Base-by-base conservation (phyloP, 2,329 filamentous ascomycete species). In the Penicillium brevicompactum region DNA sequence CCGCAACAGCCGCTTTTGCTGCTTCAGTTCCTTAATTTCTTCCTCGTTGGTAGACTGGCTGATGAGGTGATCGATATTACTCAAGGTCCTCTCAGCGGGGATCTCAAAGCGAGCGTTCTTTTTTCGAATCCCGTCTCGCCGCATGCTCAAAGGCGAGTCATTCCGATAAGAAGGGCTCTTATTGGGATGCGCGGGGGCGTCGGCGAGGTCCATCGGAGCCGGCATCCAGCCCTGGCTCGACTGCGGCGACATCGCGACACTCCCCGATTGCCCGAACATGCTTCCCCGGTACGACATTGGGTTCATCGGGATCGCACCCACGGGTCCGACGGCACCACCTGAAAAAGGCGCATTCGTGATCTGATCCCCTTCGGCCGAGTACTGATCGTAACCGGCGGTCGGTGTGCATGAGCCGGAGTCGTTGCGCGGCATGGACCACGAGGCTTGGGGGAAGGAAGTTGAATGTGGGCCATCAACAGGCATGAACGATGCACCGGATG, bases 21-120 rank as follows among this genome's bases (percentile, higher is more conserved):
- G 92, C 84, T 99, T 99, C 69, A 99, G 83, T 78, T 97, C 92
- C 82, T 96, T 97, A 80, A 96, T 90, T 79, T 96, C 89, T 63
- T 94, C 87, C 69, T 97, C 93, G 53, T 86, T 91, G 46, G 66
- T 75, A 34, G 91, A 93, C 76, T 91, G 87, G 50, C 88, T 83
- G 75, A 99, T 97, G 70, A 97, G 83, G 58, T 91, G 84, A 74
- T 99, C 94, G 76, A 99, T 97, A 78, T 95, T 97, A 80, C 85
- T 87, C 65, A 99, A 84, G 69, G 92, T 97, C 59, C 92, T 86
- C 78, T 97, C 94, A 43, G 90, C 87, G 9, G 94, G 94, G 64
- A 99, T 99, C 70, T 97, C 93, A 76, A 97, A 97, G 64, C 93
- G 89, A 62, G 92, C 92, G 70, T 97, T 99, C 88, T 97, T 97